Evolutionary conservation across 148 eudicot genomes (phyloP).

Genomic region (Diospyros kaki): DNA sequence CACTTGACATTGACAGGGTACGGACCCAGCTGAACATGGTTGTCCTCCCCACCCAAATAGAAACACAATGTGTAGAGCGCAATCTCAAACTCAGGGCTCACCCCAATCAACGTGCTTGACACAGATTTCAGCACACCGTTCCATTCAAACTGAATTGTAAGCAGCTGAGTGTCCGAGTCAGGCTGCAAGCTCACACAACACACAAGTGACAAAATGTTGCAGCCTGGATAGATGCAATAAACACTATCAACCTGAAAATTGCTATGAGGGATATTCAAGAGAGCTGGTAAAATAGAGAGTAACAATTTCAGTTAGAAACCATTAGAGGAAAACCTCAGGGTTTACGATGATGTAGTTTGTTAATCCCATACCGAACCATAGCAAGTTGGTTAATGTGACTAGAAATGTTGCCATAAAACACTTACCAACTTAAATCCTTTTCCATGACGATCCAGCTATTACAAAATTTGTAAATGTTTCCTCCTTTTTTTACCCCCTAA

Average conservation of each 20-base stretch:
- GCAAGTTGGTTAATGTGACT: too few species aligned
- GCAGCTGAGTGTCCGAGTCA: conserved; percentile 78
- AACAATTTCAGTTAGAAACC: too few species aligned
- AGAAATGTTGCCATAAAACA: neutral
- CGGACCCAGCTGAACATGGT: conserved; percentile 77
- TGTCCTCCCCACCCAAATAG: conserved; percentile 78
- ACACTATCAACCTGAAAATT: too few species aligned
- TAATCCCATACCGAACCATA: too few species aligned
- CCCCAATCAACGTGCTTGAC: conserved; percentile 84
- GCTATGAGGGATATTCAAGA: too few species aligned
- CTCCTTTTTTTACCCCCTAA: neutral
- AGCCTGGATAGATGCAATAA: neutral
- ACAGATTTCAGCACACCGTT: conserved; percentile 80
- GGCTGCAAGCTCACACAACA: conserved; percentile 55
- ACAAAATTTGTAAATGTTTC: neutral
- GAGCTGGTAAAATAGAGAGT: too few species aligned
- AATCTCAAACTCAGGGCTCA: conserved; percentile 94
- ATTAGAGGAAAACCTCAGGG: too few species aligned
- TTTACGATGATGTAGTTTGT: too few species aligned
- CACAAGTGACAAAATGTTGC: neutral
- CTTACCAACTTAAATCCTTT: neutral
- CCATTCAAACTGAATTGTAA: conserved; percentile 94
- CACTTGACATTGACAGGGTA: conserved; percentile 87
- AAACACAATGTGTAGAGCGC: conserved; percentile 91
- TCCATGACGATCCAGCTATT: neutral